Base-by-base conservation (phyloP, 768 basidiomycete genomes). In the Psilocybe tampanensis region DNA sequence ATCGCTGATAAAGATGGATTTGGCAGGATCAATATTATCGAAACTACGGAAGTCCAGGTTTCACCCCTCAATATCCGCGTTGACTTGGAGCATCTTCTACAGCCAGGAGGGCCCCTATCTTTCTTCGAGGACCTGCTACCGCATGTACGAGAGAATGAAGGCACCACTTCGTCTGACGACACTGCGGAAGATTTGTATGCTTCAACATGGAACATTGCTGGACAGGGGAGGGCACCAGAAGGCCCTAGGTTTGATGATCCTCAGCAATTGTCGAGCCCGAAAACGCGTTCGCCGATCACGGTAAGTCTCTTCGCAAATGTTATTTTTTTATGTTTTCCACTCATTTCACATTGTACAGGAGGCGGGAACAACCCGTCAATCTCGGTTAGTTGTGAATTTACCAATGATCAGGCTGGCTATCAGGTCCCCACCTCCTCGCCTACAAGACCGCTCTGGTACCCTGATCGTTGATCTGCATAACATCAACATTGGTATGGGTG, bases 11-110 rank as follows among this genome's bases (percentile, higher is more conserved):
- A 44, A 45, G 49, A 51, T 23, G 54, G 32, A 23, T 23, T 13
- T 34, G n/a, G 32, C 9, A 13, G 15, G 9, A 21, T 24, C 7
- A 22, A 33, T 8, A 50, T 29, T 13, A 34, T 29, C 6, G 58
- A 63, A 42, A 64, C 74, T 4, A 48, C 85, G 29, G 74, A 80
- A 24, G 64, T 84, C n/a, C 66, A 67, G n/a, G 47, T 83, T 8
- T 74, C 75, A 9, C 89, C 94, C 9, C 63, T 95, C 9, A 93
- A 94, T 64, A 41, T 90, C n/a, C 92, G 93, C 65, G 50, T 91
- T 23, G 92, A 95, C 67, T 72, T 92, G 44, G 80, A 71, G 32
- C 67, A 74, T 53, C 61, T 77, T 18, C 61, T 83, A 48, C 66
- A 74, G 56, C 61, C 72, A 62, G 64, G 69, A 49, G 75, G 69